Base-by-base conservation (phyloP, 1,284 basidiomycete genomes). In the Pascua guehoae region DNA sequence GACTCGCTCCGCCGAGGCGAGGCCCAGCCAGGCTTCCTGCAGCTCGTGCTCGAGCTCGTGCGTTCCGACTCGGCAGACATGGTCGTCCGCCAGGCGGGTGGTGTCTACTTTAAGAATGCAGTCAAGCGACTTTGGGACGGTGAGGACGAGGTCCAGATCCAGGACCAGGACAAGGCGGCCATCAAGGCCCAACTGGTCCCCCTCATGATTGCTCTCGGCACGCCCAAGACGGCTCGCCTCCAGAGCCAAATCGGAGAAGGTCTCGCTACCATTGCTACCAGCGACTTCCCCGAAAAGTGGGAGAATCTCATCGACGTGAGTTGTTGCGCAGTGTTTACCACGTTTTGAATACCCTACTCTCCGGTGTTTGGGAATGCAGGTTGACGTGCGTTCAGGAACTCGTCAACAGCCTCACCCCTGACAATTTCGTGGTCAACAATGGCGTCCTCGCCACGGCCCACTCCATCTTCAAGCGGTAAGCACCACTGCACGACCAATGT, bases 391-490 rank as follows among this genome's bases (percentile, higher is more conserved):
- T 32, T 24, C 70, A 94, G 89, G 88, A 91, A 86, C 85, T 96
- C 47, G 88, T 94, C 47, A 71, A 79, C 49, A 89, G 89, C 56
- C 81, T 94, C 44, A 87, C 89, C 12, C 77, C 82, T 10, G 83
- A 86, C 16, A 86, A 97, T 70, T 92, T 89, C 74, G 86, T 87
- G 62, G 76, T 91, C 66, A 95, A 97, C 73, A 82, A 93, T 41
- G 90, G 89, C 53, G 89, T 98, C 9, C 83, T 99, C 41, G 85
- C 95, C 67, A 94, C 94, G 0, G 91, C 92, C 0, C 95, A 98
- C 76, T 93, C 91, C 43, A 98, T 98, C 69, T 98, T 97, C 79
- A 84, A 85, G 53, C 84, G 86, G 63, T 73, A 41, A 51, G 70
- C 55, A 8, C 2, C 41, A 18, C n/a, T 42, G 0, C 39, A 36